Conservation (phyloP, 75 land plant species). For the Picea glauca region DNA sequence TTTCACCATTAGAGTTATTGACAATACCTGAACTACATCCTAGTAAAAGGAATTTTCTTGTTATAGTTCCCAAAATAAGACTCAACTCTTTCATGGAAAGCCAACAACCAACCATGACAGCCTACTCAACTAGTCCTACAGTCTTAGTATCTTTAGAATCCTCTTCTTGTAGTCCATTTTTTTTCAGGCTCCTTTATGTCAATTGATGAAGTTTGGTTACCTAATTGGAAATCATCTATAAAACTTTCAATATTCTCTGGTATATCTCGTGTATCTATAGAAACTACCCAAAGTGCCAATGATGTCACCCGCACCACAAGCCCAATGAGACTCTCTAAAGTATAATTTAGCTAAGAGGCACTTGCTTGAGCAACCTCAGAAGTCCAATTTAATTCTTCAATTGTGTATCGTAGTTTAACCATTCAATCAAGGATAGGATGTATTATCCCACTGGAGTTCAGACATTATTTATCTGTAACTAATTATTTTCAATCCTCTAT, state of each 20-base stretch:
- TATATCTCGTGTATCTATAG: conserved; percentile 86
- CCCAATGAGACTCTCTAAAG: conserved; percentile 59
- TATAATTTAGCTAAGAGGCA: conserved; percentile 41
- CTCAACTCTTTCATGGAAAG: conserved; percentile 99
- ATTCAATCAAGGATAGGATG: conserved; percentile 67
- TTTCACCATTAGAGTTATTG: no score
- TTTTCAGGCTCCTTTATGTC: conserved; percentile 23
- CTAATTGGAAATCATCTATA: conserved; percentile 31
- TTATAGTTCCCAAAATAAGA: no score
- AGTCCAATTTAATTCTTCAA: conserved; percentile 93
- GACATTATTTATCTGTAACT: background rate
- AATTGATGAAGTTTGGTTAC: conserved; percentile 16
- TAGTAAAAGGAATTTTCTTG: no score
- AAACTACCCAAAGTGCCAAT: conserved; percentile 95
- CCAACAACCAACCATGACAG: conserved; percentile 99
- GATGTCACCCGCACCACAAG: conserved; percentile 84
- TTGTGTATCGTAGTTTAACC: conserved; percentile 92
- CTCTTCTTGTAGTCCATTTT: conserved; percentile 20
- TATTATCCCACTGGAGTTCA: conserved; percentile 50
- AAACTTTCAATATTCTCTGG: conserved; percentile 63
- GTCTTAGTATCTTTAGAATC: conserved; percentile 15
- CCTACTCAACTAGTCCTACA: conserved; percentile 66
- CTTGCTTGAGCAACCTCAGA: conserved; percentile 50
- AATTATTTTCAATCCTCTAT: background rate
- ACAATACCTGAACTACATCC: no score